A percentile compares a stretch with the other conserved stretches of the same genome.
These are phyloP conservation scores for Fusarium nelsonii DNA, from an alignment of 2,329 filamentous ascomycete species.

Conservation along the genomic window DNA sequence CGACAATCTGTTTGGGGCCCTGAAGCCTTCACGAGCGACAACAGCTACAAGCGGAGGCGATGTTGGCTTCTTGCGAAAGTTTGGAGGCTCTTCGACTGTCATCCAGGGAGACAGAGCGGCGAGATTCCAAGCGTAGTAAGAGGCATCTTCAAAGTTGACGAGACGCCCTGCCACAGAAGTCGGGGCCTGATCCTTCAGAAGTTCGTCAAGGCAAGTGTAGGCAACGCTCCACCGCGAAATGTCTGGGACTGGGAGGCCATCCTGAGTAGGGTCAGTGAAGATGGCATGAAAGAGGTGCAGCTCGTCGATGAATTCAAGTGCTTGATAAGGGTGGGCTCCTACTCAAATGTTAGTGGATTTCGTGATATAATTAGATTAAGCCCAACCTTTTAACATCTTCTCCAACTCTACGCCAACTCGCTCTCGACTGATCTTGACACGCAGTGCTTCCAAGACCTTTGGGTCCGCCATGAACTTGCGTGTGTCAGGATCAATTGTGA, in stretches of 20 bases:
- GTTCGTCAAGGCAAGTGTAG: constrained; percentile 72
- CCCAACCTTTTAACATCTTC: constrained; percentile 84
- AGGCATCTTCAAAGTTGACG: constrained; percentile 71
- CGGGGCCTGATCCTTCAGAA: constrained; percentile 60
- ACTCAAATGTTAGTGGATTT: constrained; percentile 40
- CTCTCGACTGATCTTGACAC: constrained; percentile 90
- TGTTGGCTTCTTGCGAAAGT: constrained; percentile 61
- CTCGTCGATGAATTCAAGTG: constrained; percentile 74
- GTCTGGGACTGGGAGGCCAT: constrained; percentile 66
- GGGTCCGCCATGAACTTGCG: constrained; percentile 79
- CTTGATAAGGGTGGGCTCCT: constrained; percentile 69
- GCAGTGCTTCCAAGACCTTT: constrained; percentile 84
- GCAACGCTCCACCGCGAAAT: constrained; percentile 70
- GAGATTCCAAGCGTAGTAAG: constrained; percentile 82
- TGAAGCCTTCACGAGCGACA: constrained; percentile 81
- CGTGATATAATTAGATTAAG: neutral
- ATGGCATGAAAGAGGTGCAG: constrained; percentile 78
- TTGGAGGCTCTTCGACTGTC: constrained; percentile 59
- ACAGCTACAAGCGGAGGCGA: constrained; percentile 64
- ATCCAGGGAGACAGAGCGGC: constrained; percentile 81
- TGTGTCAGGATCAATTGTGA: constrained; percentile 78
- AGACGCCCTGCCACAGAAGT: constrained; percentile 67
- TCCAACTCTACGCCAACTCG: constrained; percentile 87
- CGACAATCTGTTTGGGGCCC: constrained; percentile 79
- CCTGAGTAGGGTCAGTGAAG: constrained; percentile 75